Evolutionary conservation across 306 rosid genomes (phyloP).

Genomic region (Senna siamea): DNA sequence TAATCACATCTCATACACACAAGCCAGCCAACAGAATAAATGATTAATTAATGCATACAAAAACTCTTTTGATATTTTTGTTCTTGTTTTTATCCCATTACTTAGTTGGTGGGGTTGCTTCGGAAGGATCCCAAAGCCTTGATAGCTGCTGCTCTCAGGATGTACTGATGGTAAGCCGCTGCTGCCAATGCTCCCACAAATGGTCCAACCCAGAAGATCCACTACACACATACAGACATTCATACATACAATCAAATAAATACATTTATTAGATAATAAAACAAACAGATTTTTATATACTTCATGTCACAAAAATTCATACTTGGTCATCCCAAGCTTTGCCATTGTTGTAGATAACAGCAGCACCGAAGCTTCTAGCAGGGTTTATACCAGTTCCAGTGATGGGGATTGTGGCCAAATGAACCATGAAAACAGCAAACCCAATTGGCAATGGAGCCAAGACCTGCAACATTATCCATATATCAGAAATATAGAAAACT

Average conservation of each 20-base stretch:
- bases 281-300: too few species aligned
- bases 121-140: conserved; percentile 77
- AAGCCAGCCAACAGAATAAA: conserved; percentile 7
- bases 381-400: conserved; percentile 18
- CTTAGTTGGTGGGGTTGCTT: conserved; percentile 63
- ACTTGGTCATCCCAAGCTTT: conserved; percentile 68
- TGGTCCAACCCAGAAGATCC: conserved; percentile 84
- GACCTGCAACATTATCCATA: too few species aligned
- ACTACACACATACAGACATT: conserved; percentile 36
- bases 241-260: background rate
- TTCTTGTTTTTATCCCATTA: background rate
- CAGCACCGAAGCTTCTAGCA: conserved; percentile 21
- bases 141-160: conserved; percentile 66
- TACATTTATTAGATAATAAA: too few species aligned
- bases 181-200: conserved; percentile 67
- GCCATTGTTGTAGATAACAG: conserved; percentile 39
- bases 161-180: conserved; percentile 71
- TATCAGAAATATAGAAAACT: too few species aligned
- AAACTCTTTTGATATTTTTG: background rate
- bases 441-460: conserved; percentile 60
- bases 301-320: background rate
- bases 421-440: conserved; percentile 22
- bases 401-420: conserved; percentile 14
- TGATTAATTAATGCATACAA: background rate
- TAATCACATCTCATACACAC: conserved; percentile 20